These are phyloP conservation scores for Azolla pinnata DNA, from an alignment of 75 land plant species.

Conservation along the genomic window DNA sequence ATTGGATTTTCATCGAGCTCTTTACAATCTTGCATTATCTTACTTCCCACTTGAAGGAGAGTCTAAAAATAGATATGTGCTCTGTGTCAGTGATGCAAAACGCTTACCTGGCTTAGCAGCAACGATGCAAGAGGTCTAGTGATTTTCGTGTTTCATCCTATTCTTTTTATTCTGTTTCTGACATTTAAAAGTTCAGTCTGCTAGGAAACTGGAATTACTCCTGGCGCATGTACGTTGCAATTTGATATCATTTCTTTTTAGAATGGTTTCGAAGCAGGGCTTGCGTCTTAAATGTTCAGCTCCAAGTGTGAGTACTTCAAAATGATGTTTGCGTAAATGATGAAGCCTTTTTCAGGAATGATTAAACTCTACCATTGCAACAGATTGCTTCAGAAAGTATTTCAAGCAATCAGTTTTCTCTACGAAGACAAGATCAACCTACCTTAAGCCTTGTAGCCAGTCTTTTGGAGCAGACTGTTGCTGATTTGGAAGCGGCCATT, in stretches of 20 bases:
- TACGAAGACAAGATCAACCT: constrained; percentile 45
- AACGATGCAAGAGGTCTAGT: constrained; percentile 36
- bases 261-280: constrained; percentile 60
- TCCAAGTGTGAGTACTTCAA: constrained; percentile 6
- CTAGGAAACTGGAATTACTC: constrained; percentile 47
- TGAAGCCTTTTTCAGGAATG: not conserved
- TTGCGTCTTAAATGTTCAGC: constrained; percentile 24
- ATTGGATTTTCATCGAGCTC: constrained; percentile 65
- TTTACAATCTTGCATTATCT: constrained; percentile 47
- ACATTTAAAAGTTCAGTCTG: constrained; percentile 25
- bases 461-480: constrained; percentile 49
- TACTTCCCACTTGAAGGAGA: constrained; percentile 45
- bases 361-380: not conserved
- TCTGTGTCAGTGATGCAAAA: constrained; percentile 18
- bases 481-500: constrained; percentile 45
- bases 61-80: constrained; percentile 23
- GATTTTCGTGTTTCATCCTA: not conserved
- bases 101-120: constrained; percentile 7
- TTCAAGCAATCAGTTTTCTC: constrained; percentile 20
- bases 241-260: constrained; percentile 63
- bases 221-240: constrained; percentile 48
- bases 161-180: not conserved
- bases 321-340: not conserved
- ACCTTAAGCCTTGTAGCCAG: constrained; percentile 42
- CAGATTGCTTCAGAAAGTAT: constrained; percentile 31